Evolutionary conservation across 306 rosid genomes (phyloP).

Genomic region (Calophaca sinica): DNA sequence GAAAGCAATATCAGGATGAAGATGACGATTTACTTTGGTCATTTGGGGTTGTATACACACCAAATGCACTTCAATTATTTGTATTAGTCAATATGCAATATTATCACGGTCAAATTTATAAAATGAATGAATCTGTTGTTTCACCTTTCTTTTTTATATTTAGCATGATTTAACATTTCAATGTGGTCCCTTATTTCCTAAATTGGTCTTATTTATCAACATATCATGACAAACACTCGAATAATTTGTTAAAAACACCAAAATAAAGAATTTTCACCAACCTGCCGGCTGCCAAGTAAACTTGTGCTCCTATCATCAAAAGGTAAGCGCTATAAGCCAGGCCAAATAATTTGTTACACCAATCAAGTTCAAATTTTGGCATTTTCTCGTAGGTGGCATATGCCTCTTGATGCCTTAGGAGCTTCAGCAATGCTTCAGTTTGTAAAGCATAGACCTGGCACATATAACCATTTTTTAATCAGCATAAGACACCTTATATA

Average conservation of each 20-base stretch:
- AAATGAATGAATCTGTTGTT: background rate
- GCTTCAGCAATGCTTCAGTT: slow-evolving; percentile 86
- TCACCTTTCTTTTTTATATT: background rate
- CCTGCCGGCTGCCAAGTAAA: slow-evolving; percentile 88
- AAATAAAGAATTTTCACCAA: slow-evolving; percentile 49
- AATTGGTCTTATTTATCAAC: background rate
- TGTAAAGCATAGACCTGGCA: slow-evolving; percentile 76
- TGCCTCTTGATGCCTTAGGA: slow-evolving; percentile 80
- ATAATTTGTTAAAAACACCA: slow-evolving; percentile 19
- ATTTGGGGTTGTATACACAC: background rate
- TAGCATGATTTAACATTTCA: slow-evolving; percentile 1
- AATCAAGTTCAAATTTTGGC: slow-evolving; percentile 62
- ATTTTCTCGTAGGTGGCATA: slow-evolving; percentile 62
- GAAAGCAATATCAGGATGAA: background rate
- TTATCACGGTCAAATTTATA: background rate
- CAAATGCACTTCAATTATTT: slow-evolving; percentile 1
- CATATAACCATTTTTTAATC: slow-evolving; percentile 34
- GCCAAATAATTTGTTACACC: slow-evolving; percentile 68
- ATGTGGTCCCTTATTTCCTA: slow-evolving; percentile 12
- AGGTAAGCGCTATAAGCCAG: slow-evolving; percentile 58
- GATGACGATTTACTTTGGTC: background rate
- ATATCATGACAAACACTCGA: slow-evolving; percentile 5
- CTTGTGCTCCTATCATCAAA: slow-evolving; percentile 69
- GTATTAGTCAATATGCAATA: slow-evolving; percentile 19
- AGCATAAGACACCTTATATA: slow-evolving; percentile 2